phyloP scores from a whole-genome alignment of 2,329 filamentous ascomycete species.

The Paecilomyces dactylethromorphus region DNA sequence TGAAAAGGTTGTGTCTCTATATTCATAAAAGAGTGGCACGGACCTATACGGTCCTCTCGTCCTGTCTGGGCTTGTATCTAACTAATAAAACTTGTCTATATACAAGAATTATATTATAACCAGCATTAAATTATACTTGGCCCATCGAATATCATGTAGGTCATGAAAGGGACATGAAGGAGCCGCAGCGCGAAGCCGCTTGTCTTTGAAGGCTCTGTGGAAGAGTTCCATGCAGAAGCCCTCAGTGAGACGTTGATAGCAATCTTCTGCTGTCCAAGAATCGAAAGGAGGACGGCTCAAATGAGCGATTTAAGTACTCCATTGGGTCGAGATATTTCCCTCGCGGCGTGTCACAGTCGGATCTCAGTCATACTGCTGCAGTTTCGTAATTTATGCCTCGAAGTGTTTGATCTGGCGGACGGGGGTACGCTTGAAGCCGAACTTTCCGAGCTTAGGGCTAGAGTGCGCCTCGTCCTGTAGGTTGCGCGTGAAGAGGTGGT shows the following conservation, averaged over 20 bases:
- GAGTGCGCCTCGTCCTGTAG: background rate
- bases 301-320: background rate
- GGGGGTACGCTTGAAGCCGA: conserved; percentile 14
- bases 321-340: background rate
- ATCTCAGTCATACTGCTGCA: background rate
- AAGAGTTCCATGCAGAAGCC: background rate
- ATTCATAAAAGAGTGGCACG: background rate
- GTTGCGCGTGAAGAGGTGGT: background rate
- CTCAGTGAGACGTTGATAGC: background rate
- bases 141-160: background rate
- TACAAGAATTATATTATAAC: background rate
- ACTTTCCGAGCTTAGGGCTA: background rate
- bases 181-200: background rate
- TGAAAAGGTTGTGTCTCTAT: background rate
- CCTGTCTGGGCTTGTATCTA: background rate
- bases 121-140: background rate
- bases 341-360: background rate
- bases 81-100: background rate
- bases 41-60: background rate
- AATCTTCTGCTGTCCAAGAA: background rate
- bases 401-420: conserved; percentile 19
- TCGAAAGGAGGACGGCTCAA: background rate
- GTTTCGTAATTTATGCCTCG: conserved; percentile 7
- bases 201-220: background rate
- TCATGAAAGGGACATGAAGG: background rate